Base-by-base conservation (phyloP, 169 alveolate species). In the Fabrea salina region DNA sequence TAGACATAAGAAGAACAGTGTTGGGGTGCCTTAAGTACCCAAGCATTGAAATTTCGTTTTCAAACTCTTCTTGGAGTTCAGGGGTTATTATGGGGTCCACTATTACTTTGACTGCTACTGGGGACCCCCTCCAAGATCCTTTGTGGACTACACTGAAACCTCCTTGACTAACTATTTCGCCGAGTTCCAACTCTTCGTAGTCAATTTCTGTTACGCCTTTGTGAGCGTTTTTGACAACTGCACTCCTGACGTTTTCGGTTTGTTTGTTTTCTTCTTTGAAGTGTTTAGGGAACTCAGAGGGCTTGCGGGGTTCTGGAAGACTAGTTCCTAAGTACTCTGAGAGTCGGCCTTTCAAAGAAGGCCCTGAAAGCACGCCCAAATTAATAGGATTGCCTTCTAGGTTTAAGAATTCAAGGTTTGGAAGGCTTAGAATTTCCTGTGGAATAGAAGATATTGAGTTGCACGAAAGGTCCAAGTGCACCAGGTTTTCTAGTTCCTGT, bases 41-140 rank as follows among this genome's bases (percentile, higher is more conserved):
- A n/a, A 91, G 82, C 95, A 91, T 93, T 33, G 83, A 86, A 13
- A 91, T 86, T 80, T 93, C 97, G 68, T 93, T 93, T 49, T 91
- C 82, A 37, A 93, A 84, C 67, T 93, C 97, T 27, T 83, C 82
- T 56, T 88, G 68, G 35, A 91, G 80, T 4, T 88, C 92, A 74
- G 88, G 87, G n/a, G 95, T 93, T n/a, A 93, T 83, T 43, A 89
- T 82, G 11, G 97, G 97, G 66, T 93, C 95, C 53, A 93, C 88
- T 49, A 93, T 89, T 43, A 88, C 90, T 77, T 93, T 93, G 22
- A 91, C 85, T 3, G 96, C 97, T 13, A 93, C 93, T 68, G 84
- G 74, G 56, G 93, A 82, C 43, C 95, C 91, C 75, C 89, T 84
- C 33, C 75, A 83, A 5, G 25, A 47, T 22, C 92, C 96, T 57